phyloP scores from a whole-genome alignment of 495 filamentous ascomycete genomes.

The Aspergillus hancockii region DNA sequence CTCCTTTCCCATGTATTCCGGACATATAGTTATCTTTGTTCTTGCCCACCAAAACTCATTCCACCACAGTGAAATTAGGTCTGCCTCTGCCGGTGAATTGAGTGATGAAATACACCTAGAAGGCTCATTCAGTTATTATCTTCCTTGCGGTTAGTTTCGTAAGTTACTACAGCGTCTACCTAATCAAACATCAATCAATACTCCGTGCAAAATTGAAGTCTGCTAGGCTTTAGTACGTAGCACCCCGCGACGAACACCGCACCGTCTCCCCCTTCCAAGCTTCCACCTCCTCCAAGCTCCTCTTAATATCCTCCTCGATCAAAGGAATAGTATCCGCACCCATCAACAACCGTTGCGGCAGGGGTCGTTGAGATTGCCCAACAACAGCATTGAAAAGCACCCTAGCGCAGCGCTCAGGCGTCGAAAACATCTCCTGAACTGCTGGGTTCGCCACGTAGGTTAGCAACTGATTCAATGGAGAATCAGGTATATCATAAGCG shows the following conservation, averaged over 20 bases:
- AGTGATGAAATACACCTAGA: too few species aligned
- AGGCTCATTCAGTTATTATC: too few species aligned
- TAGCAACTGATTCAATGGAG: conserved; percentile 20
- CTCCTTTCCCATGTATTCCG: too few species aligned
- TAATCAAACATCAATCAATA: too few species aligned
- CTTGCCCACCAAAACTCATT: too few species aligned
- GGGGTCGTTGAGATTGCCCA: conserved; percentile 11
- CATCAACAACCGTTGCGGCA: conserved; percentile 26
- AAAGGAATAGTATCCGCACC: conserved; percentile 23
- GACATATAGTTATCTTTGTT: too few species aligned
- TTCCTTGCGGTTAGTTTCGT: too few species aligned
- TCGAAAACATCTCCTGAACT: conserved; percentile 21
- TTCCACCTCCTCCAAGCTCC: conserved; percentile 22
- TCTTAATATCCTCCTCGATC: conserved; percentile 21
- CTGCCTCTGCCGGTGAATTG: too few species aligned
- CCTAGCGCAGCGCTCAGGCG: conserved; percentile 26
- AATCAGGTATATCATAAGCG: conserved; percentile 20
- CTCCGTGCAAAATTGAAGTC: too few species aligned
- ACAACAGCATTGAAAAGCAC: conserved; percentile 24
- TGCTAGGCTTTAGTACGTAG: too few species aligned
- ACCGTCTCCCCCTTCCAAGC: conserved; percentile 22
- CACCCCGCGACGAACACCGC: conserved; percentile 16
- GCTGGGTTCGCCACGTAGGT: conserved; percentile 18
- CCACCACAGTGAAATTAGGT: too few species aligned
- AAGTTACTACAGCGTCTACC: too few species aligned